These are phyloP conservation scores for Kokia cookei DNA, from an alignment of 441 rosid species.

Conservation along the genomic window DNA sequence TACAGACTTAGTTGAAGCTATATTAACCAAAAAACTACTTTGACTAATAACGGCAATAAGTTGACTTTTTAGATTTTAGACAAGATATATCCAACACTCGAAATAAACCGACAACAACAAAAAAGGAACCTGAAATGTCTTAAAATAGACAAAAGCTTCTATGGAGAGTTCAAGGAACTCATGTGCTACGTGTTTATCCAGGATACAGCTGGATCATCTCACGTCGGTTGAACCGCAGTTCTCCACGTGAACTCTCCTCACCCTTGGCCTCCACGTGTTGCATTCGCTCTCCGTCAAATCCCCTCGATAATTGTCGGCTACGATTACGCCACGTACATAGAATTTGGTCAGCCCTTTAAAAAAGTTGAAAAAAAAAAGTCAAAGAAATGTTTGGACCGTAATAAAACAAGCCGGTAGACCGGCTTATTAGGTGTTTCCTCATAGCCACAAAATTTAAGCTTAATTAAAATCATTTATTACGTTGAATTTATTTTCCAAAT, in stretches of 20 bases:
- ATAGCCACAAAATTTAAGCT: no score
- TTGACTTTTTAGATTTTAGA: neutral
- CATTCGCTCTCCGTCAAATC: neutral
- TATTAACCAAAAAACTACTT: neutral
- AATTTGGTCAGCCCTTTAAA: neutral
- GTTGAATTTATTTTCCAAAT: no score
- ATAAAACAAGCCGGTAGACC: neutral
- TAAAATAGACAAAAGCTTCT: neutral
- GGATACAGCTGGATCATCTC: neutral
- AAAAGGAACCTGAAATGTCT: neutral
- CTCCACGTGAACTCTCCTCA: neutral
- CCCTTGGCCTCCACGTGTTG: neutral
- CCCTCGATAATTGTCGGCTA: neutral
- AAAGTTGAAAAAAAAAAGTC: neutral
- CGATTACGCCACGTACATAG: constrained; percentile 10
- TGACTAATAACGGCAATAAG: neutral
- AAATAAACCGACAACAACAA: neutral
- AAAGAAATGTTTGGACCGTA: constrained; percentile 4
- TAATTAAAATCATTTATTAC: no score
- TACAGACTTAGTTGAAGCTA: neutral
- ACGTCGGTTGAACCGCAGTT: neutral
- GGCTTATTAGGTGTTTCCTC: no score
- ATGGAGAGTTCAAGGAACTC: neutral
- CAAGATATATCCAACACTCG: neutral
- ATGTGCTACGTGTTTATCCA: neutral